A percentile compares a stretch with the other conserved stretches of the same genome.
phyloP scores from a whole-genome alignment of 768 basidiomycete species.

The Podaxis mareebaensis region DNA sequence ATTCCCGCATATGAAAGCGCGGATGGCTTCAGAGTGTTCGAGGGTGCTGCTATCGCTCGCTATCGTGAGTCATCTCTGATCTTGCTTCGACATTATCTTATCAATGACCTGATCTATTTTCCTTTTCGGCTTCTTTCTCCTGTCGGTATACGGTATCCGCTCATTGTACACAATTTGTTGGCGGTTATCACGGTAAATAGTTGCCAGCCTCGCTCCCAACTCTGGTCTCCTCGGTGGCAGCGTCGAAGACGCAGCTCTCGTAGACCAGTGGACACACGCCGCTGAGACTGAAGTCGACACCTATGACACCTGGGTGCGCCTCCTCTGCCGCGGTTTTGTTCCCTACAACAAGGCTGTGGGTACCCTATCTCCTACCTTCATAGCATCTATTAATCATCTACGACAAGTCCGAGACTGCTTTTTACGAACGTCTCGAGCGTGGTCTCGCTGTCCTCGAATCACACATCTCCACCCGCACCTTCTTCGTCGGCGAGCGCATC shows the following conservation, averaged over 20 bases:
- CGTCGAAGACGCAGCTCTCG: slow-evolving; percentile 64
- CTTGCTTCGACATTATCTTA: slow-evolving; percentile 31
- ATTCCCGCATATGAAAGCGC: slow-evolving; percentile 79
- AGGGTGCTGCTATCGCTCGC: slow-evolving; percentile 78
- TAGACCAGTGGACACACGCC: slow-evolving; percentile 87
- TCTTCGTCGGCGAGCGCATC: slow-evolving; percentile 92
- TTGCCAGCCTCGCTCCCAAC: slow-evolving; percentile 76
- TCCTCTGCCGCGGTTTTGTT: slow-evolving; percentile 46
- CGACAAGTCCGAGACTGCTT: slow-evolving; percentile 56
- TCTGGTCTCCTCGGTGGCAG: slow-evolving; percentile 72
- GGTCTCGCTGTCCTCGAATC: slow-evolving; percentile 69
- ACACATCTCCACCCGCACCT: slow-evolving; percentile 79
- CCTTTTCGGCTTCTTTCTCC: slow-evolving; percentile 7
- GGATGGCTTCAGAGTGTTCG: slow-evolving; percentile 80
- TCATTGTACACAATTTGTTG: neutral
- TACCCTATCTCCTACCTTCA: slow-evolving; percentile 6
- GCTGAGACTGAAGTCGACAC: slow-evolving; percentile 63
- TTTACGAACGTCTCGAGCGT: slow-evolving; percentile 54
- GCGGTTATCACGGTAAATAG: slow-evolving; percentile 38
- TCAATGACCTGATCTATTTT: slow-evolving; percentile 41
- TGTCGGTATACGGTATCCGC: neutral
- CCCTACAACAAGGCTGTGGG: slow-evolving; percentile 86
- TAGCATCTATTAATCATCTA: neutral
- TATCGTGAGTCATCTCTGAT: slow-evolving; percentile 69
- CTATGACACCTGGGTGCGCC: slow-evolving; percentile 36